phyloP scores from a whole-genome alignment of 2,329 filamentous ascomycete genomes.

The Esteya vermicola region DNA sequence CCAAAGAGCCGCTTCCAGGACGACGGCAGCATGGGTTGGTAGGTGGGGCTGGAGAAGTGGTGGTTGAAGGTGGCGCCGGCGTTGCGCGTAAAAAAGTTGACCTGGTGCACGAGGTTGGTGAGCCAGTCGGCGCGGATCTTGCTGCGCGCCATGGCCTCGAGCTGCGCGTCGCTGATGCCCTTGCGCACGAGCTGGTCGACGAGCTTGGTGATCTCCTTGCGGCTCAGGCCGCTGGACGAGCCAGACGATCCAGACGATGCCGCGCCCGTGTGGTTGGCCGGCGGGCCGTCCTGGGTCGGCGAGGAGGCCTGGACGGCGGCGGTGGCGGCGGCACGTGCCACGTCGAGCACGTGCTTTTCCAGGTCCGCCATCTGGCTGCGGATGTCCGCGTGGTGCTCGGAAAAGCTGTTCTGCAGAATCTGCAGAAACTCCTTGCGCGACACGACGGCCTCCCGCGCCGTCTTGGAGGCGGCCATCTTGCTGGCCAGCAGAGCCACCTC shows the following conservation, averaged over 20 bases:
- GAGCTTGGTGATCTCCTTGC: slow-evolving; percentile 24
- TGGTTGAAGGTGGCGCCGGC: slow-evolving; percentile 53
- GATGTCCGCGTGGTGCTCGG: slow-evolving; percentile 23
- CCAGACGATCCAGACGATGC: too few species aligned
- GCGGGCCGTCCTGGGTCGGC: background rate
- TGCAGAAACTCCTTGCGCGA: slow-evolving; percentile 33
- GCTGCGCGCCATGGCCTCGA: slow-evolving; percentile 31
- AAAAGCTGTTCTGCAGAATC: slow-evolving; percentile 25
- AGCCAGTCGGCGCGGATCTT: slow-evolving; percentile 30
- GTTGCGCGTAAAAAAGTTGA: slow-evolving; percentile 61
- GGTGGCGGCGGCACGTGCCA: slow-evolving; percentile 2
- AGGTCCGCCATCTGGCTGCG: slow-evolving; percentile 24
- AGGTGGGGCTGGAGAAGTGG: slow-evolving; percentile 44
- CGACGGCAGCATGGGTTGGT: slow-evolving; percentile 11
- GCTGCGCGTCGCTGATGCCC: slow-evolving; percentile 27
- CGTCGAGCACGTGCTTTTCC: slow-evolving; percentile 13
- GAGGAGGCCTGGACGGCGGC: slow-evolving; percentile 1
- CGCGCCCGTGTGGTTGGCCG: slow-evolving; percentile 10
- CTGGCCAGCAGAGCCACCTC: slow-evolving; percentile 22
- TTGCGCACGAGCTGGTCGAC: slow-evolving; percentile 27
- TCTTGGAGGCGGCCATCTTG: slow-evolving; percentile 19
- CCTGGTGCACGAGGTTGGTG: slow-evolving; percentile 30
- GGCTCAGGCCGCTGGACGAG: slow-evolving; percentile 19
- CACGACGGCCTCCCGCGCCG: slow-evolving; percentile 24
- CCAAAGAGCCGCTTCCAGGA: slow-evolving; percentile 6